Evolutionary conservation across 345 rosid genomes (phyloP).

Genomic region (Euphorbia pulcherrima): DNA sequence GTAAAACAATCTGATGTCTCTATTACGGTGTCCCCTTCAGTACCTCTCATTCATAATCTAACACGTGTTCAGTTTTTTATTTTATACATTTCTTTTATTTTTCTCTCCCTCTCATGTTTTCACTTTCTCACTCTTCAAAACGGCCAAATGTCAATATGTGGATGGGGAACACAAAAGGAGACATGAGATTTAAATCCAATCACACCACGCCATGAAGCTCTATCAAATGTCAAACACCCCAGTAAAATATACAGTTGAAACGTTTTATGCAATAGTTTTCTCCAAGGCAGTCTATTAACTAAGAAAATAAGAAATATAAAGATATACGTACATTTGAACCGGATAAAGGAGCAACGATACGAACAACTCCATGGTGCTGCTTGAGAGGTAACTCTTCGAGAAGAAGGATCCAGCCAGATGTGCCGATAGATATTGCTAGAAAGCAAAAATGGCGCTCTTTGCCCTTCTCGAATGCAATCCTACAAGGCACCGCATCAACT

Average conservation of each 20-base stretch:
- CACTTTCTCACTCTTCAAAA: too few relatives aligned
- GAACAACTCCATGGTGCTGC: conserved; percentile 58
- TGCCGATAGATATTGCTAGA: conserved; percentile 61
- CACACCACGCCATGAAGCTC: too few relatives aligned
- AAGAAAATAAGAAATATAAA: conserved; percentile 9
- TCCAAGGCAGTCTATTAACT: background rate
- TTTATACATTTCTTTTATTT: too few relatives aligned
- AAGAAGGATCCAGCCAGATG: conserved; percentile 84
- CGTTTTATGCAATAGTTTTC: background rate
- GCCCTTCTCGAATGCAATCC: conserved; percentile 93
- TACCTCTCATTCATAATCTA: too few relatives aligned
- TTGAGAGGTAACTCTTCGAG: conserved; percentile 67
- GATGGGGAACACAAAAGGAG: too few relatives aligned
- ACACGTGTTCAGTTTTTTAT: too few relatives aligned
- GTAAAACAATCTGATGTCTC: too few relatives aligned
- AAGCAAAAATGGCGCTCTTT: conserved; percentile 76
- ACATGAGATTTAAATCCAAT: too few relatives aligned
- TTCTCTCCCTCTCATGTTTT: too few relatives aligned
- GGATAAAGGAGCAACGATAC: conserved; percentile 82
- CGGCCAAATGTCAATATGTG: too few relatives aligned
- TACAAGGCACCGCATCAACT: conserved; percentile 86
- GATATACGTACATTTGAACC: conserved; percentile 63
- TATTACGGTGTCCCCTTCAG: too few relatives aligned
- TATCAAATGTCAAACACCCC: too few relatives aligned
- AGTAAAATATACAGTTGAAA: background rate